Evolutionary conservation across 2,329 filamentous ascomycete genomes (phyloP), one percentile per base, ranked within the genome.

Genomic region (Colletotrichum magnum): DNA sequence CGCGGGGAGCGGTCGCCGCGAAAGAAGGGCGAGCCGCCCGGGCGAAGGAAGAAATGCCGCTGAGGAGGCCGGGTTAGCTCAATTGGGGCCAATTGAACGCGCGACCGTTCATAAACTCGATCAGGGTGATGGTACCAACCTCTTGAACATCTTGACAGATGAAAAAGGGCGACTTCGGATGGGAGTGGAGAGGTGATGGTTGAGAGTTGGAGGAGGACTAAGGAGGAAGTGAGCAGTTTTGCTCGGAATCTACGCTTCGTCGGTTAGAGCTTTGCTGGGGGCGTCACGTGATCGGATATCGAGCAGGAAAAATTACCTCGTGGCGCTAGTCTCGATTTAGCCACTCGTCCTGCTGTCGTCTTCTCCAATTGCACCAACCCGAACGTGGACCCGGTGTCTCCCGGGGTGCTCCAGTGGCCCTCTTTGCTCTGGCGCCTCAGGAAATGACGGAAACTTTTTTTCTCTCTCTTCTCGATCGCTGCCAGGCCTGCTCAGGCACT

Each of bases 131-230:
- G 71, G 64, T 78, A 88, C 90, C 84, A 84, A 94, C 92, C 91
- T 93, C 91, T 93, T 93, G 87, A 93, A 92, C 92, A 94, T 94
- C 90, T 88, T 93, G 87, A 83, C 84, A 86, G 89, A 90, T 89
- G 87, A 87, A 85, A 84, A 85, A 88, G 87, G 89, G 88, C 87
- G 86, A 86, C 87, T 83, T 81, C 81, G 83, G 82, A 88, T 86
- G 82, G 79, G 84, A 84, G 86, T 85, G 87, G 85, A 87, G 85
- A 85, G 83, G 77, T 83, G 83, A 84, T 86, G 84, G 81, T 81
- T 79, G 81, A 80, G 79, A 76, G 41, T 79, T 82, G 81, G 80
- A 80, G 80, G 80, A 84, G 82, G 83, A 83, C 79, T 83, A 81
- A 83, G 82, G 80, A 79, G 79, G 80, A 80, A 72, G 76, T 82